Conservation (phyloP, 257 asterid genomes). For the Scutellaria galericulata region DNA sequence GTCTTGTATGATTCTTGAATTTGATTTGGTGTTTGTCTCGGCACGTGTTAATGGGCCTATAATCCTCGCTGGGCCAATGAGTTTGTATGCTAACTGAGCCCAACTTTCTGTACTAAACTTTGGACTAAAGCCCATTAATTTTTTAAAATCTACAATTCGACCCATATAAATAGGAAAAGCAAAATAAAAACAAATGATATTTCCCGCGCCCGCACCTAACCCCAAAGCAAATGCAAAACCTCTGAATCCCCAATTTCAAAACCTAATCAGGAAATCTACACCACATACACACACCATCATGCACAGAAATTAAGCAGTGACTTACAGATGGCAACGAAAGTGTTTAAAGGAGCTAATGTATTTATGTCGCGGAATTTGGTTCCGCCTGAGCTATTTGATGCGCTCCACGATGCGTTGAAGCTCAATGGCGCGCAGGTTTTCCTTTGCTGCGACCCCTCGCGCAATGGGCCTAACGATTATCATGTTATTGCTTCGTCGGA, state of each 20-base stretch:
- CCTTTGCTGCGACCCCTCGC: slow-evolving; percentile 90
- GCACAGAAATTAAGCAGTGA: neutral
- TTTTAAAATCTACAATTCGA: neutral
- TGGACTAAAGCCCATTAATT: too few relatives aligned
- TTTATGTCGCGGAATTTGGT: slow-evolving; percentile 85
- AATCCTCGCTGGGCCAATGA: too few relatives aligned
- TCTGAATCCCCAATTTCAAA: slow-evolving; percentile 22
- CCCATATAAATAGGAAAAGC: neutral
- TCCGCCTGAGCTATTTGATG: slow-evolving; percentile 90
- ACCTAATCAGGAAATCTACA: slow-evolving; percentile 24
- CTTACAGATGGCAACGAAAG: slow-evolving; percentile 59
- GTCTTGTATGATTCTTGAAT: too few relatives aligned
- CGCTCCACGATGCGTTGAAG: slow-evolving; percentile 92
- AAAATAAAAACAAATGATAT: neutral
- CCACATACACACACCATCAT: neutral
- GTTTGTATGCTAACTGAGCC: too few relatives aligned
- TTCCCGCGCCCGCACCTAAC: slow-evolving; percentile 26
- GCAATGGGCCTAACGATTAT: slow-evolving; percentile 73
- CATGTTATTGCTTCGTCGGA: slow-evolving; percentile 84
- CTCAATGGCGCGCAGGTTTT: slow-evolving; percentile 85
- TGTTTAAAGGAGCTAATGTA: slow-evolving; percentile 72
- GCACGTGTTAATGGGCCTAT: too few relatives aligned
- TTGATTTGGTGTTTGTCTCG: too few relatives aligned
- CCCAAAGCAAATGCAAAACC: neutral
- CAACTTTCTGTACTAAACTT: too few relatives aligned